These are phyloP conservation scores for Thuidium tamariscinum DNA, from an alignment of 225 moss, liverwort and hornwort genomes.

Conservation along the genomic window DNA sequence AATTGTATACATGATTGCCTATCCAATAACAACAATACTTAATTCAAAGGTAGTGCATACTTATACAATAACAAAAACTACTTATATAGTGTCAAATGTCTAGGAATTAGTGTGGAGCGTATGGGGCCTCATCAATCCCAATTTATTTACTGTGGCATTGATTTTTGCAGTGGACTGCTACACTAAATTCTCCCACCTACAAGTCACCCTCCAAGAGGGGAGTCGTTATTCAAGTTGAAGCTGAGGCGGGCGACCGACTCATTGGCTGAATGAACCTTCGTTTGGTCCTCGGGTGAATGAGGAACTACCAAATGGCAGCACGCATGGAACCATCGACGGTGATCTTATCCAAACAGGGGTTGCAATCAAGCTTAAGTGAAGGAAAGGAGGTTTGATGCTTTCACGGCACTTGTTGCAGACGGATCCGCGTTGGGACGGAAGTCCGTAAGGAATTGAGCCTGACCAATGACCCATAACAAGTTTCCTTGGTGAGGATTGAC, in stretches of 20 bases:
- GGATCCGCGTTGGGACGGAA: background rate
- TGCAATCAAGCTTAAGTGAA: background rate
- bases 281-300: background rate
- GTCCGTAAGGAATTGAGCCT: background rate
- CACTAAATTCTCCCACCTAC: background rate
- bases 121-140: background rate
- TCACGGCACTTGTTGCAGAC: background rate
- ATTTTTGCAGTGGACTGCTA: background rate
- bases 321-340: background rate
- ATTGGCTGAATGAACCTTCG: background rate
- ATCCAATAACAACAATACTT: no score
- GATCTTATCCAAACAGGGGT: conserved; percentile 16
- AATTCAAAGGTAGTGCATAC: no score
- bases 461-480: no score
- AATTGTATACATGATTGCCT: no score
- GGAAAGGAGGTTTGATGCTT: background rate
- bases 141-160: background rate
- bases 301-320: background rate
- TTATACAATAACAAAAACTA: no score
- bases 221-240: background rate
- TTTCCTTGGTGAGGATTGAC: no score
- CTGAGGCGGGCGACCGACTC: background rate
- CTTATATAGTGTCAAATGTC: no score
- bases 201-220: background rate
- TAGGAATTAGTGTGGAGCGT: no score